Conservation (phyloP, 306 rosid genomes). For the Medicago arabica region DNA sequence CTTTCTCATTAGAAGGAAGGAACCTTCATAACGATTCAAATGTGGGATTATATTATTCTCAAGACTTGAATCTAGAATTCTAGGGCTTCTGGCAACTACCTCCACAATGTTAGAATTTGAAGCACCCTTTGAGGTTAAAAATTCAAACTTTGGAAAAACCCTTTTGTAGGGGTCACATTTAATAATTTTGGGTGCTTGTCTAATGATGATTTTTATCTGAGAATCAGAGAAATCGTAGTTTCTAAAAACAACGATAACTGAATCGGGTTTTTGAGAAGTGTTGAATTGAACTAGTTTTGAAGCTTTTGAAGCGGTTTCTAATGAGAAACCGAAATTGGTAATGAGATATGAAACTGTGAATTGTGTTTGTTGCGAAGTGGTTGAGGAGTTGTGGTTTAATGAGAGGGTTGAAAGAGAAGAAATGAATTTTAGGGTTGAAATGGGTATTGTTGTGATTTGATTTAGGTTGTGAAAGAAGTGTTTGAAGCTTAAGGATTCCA, state of each 20-base stretch:
- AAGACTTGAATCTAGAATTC: background rate
- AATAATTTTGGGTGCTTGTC: background rate
- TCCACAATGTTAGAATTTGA: background rate
- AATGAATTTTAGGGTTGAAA: background rate
- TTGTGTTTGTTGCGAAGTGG: conserved; percentile 33
- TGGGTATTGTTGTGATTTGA: background rate
- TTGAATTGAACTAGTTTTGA: conserved; percentile 41
- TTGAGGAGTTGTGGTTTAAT: conserved; percentile 1
- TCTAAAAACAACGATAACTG: background rate
- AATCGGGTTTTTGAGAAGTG: background rate
- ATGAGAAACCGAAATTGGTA: conserved; percentile 23
- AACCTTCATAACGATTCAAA: background rate
- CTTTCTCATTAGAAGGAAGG: conserved; percentile 1
- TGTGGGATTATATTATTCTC: background rate
- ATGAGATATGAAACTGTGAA: no score
- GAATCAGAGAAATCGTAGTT: background rate
- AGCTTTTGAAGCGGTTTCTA: conserved; percentile 33
- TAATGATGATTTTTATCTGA: background rate
- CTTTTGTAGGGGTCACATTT: background rate
- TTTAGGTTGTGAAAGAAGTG: background rate
- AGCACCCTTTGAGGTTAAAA: conserved; percentile 34
- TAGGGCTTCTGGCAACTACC: background rate
- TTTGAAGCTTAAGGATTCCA: background rate
- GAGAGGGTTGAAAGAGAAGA: background rate
- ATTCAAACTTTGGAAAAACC: conserved; percentile 29